A percentile compares a stretch with the other conserved stretches of the same genome.
Evolutionary conservation across 495 filamentous ascomycete genomes (phyloP).

Genomic region (Hapsidospora chrysogenum): DNA sequence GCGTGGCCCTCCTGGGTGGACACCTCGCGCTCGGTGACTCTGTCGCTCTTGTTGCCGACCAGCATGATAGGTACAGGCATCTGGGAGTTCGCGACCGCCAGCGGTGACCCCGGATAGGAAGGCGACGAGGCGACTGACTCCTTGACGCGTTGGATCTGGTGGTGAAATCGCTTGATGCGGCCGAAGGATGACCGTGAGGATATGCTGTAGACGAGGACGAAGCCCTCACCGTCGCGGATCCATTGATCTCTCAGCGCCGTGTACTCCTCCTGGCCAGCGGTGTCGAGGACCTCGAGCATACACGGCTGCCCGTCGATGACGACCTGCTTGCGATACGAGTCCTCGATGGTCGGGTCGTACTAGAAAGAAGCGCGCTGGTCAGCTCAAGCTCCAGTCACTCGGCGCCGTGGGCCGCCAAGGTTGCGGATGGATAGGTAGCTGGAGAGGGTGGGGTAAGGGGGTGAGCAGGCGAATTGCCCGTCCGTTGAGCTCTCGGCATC

Average conservation of each 20-base stretch:
- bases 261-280: conserved; percentile 98
- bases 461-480: not conserved
- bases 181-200: conserved; percentile 88
- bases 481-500: too few relatives aligned
- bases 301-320: conserved; percentile 93
- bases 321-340: conserved; percentile 96
- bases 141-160: conserved; percentile 94
- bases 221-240: conserved; percentile 96
- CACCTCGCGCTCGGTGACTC: conserved; percentile 87
- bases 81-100: conserved; percentile 26
- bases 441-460: not conserved
- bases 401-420: not conserved
- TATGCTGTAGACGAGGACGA: conserved; percentile 96
- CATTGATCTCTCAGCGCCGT: conserved; percentile 94
- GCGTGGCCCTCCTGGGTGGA: conserved; percentile 92
- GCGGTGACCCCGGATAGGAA: conserved; percentile 43
- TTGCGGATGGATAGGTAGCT: not conserved
- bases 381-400: not conserved
- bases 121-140: conserved; percentile 76
- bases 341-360: conserved; percentile 95
- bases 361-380: too few relatives aligned
- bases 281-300: conserved; percentile 98
- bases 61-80: conserved; percentile 88
- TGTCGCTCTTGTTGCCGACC: conserved; percentile 95
- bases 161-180: conserved; percentile 87